phyloP scores from a whole-genome alignment of 306 rosid species.

The Lotus japonicus region DNA sequence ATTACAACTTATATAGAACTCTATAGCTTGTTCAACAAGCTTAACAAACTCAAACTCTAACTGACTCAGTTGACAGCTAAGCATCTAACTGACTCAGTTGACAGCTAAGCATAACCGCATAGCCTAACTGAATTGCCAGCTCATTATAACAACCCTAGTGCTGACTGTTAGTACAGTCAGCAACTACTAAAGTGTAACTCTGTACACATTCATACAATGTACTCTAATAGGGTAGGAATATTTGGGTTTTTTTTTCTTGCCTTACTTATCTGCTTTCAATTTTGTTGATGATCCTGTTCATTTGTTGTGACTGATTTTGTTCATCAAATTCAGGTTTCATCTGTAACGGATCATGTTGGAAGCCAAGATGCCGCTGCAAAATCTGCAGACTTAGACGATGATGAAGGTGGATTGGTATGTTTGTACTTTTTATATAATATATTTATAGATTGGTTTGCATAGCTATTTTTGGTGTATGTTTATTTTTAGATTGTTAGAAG shows the following conservation, averaged over 20 bases:
- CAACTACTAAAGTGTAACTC: too few species aligned
- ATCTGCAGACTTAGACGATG: constrained; percentile 94
- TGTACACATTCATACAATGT: too few species aligned
- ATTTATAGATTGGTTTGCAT: background rate
- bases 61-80: too few species aligned
- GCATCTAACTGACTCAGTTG: too few species aligned
- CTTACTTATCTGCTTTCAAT: background rate
- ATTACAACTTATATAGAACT: too few species aligned
- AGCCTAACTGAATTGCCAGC: too few species aligned
- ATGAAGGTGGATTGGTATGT: constrained; percentile 97
- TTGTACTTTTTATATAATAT: background rate
- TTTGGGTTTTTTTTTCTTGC: background rate
- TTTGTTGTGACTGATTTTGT: constrained; percentile 6
- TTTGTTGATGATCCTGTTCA: background rate
- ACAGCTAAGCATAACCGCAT: too few species aligned
- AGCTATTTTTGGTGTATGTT: background rate
- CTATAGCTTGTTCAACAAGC: too few species aligned
- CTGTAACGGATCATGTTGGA: constrained; percentile 89
- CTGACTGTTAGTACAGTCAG: too few species aligned
- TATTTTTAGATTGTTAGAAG: constrained; percentile 15
- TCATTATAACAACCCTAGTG: too few species aligned
- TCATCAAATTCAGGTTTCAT: constrained; percentile 63
- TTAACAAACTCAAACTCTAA: too few species aligned
- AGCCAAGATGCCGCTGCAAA: constrained; percentile 77
- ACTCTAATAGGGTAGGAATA: too few species aligned